A percentile compares a stretch with the other conserved stretches of the same genome.
Conservation (phyloP, 768 basidiomycete genomes). For the Russula compacta region DNA sequence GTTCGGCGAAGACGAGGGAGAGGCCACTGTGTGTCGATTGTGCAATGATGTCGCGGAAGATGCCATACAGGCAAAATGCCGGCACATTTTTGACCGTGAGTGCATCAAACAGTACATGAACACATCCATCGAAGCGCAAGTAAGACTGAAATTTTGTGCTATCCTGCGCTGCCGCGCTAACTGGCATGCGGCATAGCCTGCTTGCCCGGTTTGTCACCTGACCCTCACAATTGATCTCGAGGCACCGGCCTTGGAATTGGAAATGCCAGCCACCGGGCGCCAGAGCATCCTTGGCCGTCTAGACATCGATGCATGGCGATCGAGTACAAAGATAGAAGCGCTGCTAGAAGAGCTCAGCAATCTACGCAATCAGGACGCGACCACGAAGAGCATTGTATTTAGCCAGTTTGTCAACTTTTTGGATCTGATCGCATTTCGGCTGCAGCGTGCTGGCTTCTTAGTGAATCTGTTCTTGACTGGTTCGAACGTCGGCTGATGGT, state of each 20-base stretch:
- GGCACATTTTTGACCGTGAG: slow-evolving; percentile 91
- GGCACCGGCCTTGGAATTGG: slow-evolving; percentile 81
- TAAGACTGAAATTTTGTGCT: slow-evolving; percentile 10
- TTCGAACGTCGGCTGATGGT: slow-evolving; percentile 7
- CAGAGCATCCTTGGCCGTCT: slow-evolving; percentile 93
- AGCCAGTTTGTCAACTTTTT: slow-evolving; percentile 92
- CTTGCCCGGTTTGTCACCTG: slow-evolving; percentile 91
- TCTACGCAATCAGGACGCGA: slow-evolving; percentile 72
- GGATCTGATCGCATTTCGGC: slow-evolving; percentile 85
- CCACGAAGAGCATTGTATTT: slow-evolving; percentile 97
- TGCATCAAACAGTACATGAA: slow-evolving; percentile 92
- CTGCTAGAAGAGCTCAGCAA: slow-evolving; percentile 89
- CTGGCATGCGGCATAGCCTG: slow-evolving; percentile 44
- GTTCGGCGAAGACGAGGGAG: slow-evolving; percentile 46
- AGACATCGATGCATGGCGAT: slow-evolving; percentile 83
- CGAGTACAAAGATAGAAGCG: slow-evolving; percentile 96
- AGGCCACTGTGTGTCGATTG: slow-evolving; percentile 85
- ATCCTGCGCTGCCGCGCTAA: neutral
- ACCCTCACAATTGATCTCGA: slow-evolving; percentile 93
- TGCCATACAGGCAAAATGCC: slow-evolving; percentile 88
- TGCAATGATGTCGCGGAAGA: slow-evolving; percentile 97
- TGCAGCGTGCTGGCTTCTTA: slow-evolving; percentile 87
- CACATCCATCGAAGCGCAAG: slow-evolving; percentile 59
- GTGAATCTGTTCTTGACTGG: slow-evolving; percentile 34
- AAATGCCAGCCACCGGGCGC: slow-evolving; percentile 44